Percentiles rank a stretch among this genome's conserved stretches.
Conservation (phyloP, 345 rosid genomes). For the Triadica sebifera region DNA sequence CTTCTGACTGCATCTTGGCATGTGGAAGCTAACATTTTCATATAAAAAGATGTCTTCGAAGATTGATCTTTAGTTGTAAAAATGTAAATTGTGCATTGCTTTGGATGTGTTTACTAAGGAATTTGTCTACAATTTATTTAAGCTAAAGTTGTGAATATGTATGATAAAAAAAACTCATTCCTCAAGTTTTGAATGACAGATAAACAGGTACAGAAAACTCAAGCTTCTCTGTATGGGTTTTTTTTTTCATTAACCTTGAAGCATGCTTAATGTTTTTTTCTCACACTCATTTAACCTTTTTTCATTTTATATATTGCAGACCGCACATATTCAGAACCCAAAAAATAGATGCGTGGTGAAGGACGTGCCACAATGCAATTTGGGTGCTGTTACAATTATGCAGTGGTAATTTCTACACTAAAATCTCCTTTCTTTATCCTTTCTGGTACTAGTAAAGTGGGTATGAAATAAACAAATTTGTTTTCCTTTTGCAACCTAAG, state of each 20-base stretch:
- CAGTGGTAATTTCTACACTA: conserved; percentile 25
- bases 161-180: too few species aligned
- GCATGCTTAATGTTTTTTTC: neutral
- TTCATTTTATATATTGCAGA: conserved; percentile 30
- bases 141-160: too few species aligned
- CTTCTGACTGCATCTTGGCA: neutral
- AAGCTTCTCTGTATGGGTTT: too few species aligned
- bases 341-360: conserved; percentile 71
- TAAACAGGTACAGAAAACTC: too few species aligned
- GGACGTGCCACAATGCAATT: conserved; percentile 67
- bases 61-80: neutral
- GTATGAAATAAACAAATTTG: neutral
- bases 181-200: too few species aligned
- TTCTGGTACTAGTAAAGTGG: neutral
- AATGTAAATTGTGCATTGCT: neutral
- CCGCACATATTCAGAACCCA: conserved; percentile 60
- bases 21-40: neutral
- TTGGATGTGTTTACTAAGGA: too few species aligned
- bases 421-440: neutral
- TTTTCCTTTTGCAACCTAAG: conserved; percentile 27
- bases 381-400: conserved; percentile 66
- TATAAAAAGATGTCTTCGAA: too few species aligned
- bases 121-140: too few species aligned
- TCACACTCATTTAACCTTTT: conserved; percentile 1
- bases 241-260: neutral